These are phyloP conservation scores for Tothia fuscella DNA, from an alignment of 2,329 filamentous ascomycete species.

Conservation along the genomic window DNA sequence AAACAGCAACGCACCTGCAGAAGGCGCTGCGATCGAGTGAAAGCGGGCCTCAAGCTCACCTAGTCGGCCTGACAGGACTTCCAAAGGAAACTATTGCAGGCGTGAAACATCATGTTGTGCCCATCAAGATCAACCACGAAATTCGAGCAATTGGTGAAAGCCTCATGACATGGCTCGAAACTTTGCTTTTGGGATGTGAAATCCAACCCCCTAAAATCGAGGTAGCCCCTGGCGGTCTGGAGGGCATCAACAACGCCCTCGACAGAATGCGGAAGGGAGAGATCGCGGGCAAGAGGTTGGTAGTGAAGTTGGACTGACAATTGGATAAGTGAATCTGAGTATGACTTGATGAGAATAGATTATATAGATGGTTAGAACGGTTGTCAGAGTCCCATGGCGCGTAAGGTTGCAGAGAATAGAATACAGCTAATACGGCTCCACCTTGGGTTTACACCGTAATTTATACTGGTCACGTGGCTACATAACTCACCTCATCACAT, in stretches of 20 bases:
- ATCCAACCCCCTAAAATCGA: slow-evolving; percentile 54
- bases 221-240: slow-evolving; percentile 49
- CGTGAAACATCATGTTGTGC: slow-evolving; percentile 51
- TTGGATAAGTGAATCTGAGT: background rate
- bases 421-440: no score
- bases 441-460: no score
- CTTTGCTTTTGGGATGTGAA: slow-evolving; percentile 42
- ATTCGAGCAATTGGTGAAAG: slow-evolving; percentile 50
- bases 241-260: slow-evolving; percentile 54
- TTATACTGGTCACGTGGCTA: no score
- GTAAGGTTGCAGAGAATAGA: no score
- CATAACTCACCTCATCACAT: no score
- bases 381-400: no score
- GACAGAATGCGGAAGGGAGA: slow-evolving; percentile 54
- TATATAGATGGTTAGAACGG: no score
- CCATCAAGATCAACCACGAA: slow-evolving; percentile 67
- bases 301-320: slow-evolving; percentile 32
- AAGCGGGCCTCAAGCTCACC: slow-evolving; percentile 34
- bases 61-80: slow-evolving; percentile 55
- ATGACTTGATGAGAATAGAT: no score
- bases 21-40: slow-evolving; percentile 32
- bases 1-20: slow-evolving; percentile 48
- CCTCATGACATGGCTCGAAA: slow-evolving; percentile 55
- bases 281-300: slow-evolving; percentile 55
- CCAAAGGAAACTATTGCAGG: slow-evolving; percentile 44